Evolutionary conservation across 805 yeast genomes (phyloP).

Genomic region (Ogataea haglerorum): DNA sequence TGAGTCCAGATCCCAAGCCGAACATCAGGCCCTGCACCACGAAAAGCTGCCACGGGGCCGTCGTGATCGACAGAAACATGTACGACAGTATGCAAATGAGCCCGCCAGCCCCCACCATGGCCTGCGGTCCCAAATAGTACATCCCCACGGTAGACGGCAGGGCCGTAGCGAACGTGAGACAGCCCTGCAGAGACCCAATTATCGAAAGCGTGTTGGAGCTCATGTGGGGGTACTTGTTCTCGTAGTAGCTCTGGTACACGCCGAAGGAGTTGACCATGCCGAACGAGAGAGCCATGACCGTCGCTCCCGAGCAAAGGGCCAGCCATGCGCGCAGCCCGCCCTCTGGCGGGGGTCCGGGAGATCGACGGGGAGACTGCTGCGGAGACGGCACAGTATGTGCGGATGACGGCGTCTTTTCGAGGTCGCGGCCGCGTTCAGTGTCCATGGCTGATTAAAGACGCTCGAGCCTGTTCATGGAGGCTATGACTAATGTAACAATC

Average conservation of each 20-base stretch:
- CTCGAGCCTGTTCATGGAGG: too few relatives aligned
- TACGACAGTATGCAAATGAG: conserved; percentile 42
- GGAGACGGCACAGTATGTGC: too few relatives aligned
- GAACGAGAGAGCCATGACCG: conserved; percentile 47
- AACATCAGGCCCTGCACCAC: conserved; percentile 65
- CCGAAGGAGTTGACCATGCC: conserved; percentile 61
- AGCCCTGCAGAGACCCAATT: conserved; percentile 52
- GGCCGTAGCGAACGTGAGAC: conserved; percentile 45
- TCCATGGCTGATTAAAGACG: too few relatives aligned
- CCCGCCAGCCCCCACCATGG: conserved; percentile 40
- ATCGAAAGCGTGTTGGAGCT: conserved; percentile 46
- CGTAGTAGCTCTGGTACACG: conserved; percentile 52
- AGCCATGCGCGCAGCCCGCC: conserved; percentile 58
- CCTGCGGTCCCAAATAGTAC: conserved; percentile 42
- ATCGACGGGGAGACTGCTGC: too few relatives aligned
- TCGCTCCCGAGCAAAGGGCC: conserved; percentile 46
- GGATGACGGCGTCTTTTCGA: too few relatives aligned
- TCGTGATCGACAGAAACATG: conserved; percentile 55
- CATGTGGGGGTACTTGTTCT: conserved; percentile 39
- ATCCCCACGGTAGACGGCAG: conserved; percentile 42
- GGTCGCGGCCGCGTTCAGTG: too few relatives aligned
- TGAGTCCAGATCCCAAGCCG: conserved; percentile 54
- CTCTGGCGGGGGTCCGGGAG: conserved; percentile 13
- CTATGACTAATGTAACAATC: too few relatives aligned
- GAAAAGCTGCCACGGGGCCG: conserved; percentile 61